Base-by-base conservation (phyloP, 1,139 yeast genomes). In the Magnusiomyces fungicola region DNA sequence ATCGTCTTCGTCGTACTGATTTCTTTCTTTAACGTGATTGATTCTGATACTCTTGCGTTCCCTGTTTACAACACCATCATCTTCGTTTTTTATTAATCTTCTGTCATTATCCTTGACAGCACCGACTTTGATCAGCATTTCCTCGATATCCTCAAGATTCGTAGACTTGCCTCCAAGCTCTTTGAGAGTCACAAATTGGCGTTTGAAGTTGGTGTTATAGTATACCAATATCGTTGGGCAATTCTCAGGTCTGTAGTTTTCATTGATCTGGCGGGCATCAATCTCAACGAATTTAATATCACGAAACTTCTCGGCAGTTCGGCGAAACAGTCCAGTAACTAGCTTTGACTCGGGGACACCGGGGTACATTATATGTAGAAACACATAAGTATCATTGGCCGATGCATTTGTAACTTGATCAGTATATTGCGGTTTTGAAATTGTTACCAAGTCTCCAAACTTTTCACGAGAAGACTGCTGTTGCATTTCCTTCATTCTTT, bases 261-360 rank as follows among this genome's bases (percentile, higher is more conserved):
- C 97, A 55, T 90, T 85, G 52, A 96, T 95, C 65, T 96, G 80
- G 54, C 79, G 75, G 21, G 87, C 96, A 14, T 87, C 84, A 47
- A 92, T 92, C 58, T 92, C 96, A 42, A 90, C 92, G 62, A 92
- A 83, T 67, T 92, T 92, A 60, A 92, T 69, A 59, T 92, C 96
- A n/a, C 58, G 50, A 55, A 66, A 69, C 49, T 61, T 60, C 10
- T 63, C 63, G 3, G 73, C 72, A 1, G 59, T 55, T n/a, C 69
- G 58, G 23, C 51, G 65, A 54, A 84, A 73, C 27, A 85, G 62
- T 1, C 80, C 75, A 0, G 80, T 69, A 46, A 89, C 69, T 14
- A 90, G 69, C 55, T 95, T 74, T 47, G 92, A 83, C 64, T 89
- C 97, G 32, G 83, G 64, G 49, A 78, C 78, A 51, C 86, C 79